Conservation (phyloP, 306 rosid species). For the Lithocarpus polystachyus region DNA sequence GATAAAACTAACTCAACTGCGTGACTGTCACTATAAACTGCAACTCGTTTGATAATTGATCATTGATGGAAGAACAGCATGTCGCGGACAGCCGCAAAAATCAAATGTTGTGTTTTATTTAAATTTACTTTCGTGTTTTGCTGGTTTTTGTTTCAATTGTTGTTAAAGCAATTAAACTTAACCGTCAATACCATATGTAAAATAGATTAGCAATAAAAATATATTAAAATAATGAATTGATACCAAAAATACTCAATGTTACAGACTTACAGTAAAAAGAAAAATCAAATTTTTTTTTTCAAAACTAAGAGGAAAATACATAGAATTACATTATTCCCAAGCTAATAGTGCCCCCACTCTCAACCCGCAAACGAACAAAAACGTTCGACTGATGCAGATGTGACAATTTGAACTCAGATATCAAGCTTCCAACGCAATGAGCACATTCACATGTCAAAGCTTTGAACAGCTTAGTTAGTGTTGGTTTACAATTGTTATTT, state of each 20-base stretch:
- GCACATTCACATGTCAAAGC: neutral
- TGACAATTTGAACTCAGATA: conserved; percentile 7
- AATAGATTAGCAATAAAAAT: neutral
- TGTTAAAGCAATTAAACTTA: too few species aligned
- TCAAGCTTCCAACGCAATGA: conserved; percentile 9
- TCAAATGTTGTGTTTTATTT: too few species aligned
- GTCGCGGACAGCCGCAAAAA: too few species aligned
- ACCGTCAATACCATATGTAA: too few species aligned
- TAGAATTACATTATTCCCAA: neutral
- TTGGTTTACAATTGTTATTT: conserved; percentile 41
- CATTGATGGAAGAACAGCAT: too few species aligned
- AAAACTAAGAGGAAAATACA: neutral
- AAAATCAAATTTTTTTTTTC: neutral
- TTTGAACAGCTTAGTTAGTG: conserved; percentile 8
- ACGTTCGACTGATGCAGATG: neutral
- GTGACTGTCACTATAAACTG: too few species aligned
- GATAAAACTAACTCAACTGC: too few species aligned
- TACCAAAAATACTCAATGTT: neutral
- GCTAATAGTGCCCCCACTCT: neutral
- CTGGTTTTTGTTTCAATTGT: too few species aligned
- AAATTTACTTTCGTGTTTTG: too few species aligned
- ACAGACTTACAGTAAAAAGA: neutral
- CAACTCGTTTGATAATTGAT: too few species aligned
- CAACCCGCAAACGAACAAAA: neutral
- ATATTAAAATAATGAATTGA: neutral